Base-by-base conservation (phyloP, 352 stramenopile genomes). In the Globisporangium megalacanthum region DNA sequence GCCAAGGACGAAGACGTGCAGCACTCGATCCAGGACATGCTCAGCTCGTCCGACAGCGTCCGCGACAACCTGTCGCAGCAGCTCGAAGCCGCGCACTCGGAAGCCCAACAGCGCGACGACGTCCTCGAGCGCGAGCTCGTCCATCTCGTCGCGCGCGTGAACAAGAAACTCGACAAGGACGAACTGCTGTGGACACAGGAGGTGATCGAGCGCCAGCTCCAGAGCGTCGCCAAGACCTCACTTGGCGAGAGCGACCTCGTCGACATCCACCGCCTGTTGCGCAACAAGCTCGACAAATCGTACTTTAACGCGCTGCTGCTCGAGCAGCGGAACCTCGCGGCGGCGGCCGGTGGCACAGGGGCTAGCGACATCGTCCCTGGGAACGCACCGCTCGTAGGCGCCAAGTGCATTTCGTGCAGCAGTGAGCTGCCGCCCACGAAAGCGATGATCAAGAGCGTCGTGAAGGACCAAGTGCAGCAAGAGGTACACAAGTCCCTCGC, bases 101-200 rank as follows among this genome's bases (percentile, higher is more conserved):
- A 88, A 37, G 71, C 75, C 7, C 45, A 77, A 14, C 68, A 79
- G 42, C 75, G 77, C 5, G 75, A 88, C 29, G 72, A 77, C 14
- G 48, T 74, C 6, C 58, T 91, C 0, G 81, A 87, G 44, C 62
- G 69, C 6, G 81, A 91, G 29, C 55, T 91, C 44, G 68, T 70
- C 42, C 79, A 91, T 42, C 65, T 91, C 15, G 75, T 80, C 19
- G 68, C 68, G 8, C 78, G 78, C 7, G 74, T 91, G 33, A 83
- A 76, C 52, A 89, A 85, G 60, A 90, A 90, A 41, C 64, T 86
- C 3, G 80, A 91, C 61, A 88, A 89, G 60, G 78, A 88, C 54
- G 76, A 91, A 31, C 65, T 91, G 36, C 65, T 89, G 4, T 91
- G 80, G 80, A 91, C 80, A 0, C 78, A 87, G 48, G 77, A 87